phyloP scores from a whole-genome alignment of 148 eudicot species.

The Dianthus caryophyllus region DNA sequence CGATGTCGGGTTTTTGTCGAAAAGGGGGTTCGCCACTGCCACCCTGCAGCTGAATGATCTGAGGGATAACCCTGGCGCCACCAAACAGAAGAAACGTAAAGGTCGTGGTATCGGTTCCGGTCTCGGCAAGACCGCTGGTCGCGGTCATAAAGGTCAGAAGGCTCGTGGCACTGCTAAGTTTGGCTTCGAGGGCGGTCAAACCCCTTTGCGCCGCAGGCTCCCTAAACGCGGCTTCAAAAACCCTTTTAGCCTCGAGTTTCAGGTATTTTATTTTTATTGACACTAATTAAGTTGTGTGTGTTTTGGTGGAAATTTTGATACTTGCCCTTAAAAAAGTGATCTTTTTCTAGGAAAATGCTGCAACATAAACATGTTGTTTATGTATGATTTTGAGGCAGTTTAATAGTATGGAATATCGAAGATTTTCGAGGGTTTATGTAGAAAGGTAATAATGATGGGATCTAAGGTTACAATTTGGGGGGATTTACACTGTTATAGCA shows the following conservation, averaged over 20 bases:
- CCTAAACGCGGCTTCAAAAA: slow-evolving; percentile 89
- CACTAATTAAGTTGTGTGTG: no score
- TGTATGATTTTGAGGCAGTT: no score
- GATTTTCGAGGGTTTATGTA: no score
- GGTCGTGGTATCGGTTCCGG: slow-evolving; percentile 98
- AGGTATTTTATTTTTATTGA: no score
- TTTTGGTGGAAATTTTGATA: no score
- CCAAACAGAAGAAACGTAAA: slow-evolving; percentile 82
- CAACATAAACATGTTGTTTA: no score
- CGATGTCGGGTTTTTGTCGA: slow-evolving; percentile 12
- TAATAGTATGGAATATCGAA: no score
- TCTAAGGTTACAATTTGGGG: no score
- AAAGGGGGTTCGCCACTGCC: slow-evolving; percentile 42
- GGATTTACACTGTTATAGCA: no score
- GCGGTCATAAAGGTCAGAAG: slow-evolving; percentile 97
- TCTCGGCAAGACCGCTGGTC: slow-evolving; percentile 88
- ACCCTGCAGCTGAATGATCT: slow-evolving; percentile 68
- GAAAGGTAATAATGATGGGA: no score
- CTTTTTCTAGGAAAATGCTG: no score
- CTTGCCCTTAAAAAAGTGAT: no score
- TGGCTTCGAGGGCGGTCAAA: slow-evolving; percentile 96
- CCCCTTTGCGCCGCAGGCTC: slow-evolving; percentile 69
- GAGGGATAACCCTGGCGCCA: slow-evolving; percentile 76
- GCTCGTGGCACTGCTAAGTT: slow-evolving; percentile 85
- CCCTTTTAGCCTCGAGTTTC: slow-evolving; percentile 76